A percentile compares a stretch with the other conserved stretches of the same genome.
Conservation (phyloP, 2,329 filamentous ascomycete genomes). For the Hypoxylon sp. region DNA sequence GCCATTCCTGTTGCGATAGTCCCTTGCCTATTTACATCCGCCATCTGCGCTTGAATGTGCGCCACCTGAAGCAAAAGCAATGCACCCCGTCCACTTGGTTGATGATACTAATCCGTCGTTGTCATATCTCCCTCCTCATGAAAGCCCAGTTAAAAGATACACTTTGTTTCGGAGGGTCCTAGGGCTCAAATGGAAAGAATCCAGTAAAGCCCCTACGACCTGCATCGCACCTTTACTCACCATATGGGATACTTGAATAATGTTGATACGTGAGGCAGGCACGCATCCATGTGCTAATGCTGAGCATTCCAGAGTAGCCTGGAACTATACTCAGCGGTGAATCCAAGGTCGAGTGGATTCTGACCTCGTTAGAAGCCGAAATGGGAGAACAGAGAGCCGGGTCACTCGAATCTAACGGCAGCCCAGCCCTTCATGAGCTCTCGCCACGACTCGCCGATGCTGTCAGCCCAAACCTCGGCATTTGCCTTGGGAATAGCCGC, state of each 20-base stretch:
- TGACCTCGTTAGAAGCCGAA: not conserved
- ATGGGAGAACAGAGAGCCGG: not conserved
- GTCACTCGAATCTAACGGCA: constrained; percentile 53
- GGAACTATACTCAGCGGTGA: not conserved
- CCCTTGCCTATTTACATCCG: not conserved
- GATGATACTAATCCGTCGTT: not conserved
- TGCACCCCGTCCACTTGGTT: not conserved
- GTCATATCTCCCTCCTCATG: not conserved
- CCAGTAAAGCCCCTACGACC: not conserved
- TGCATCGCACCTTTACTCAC: not conserved
- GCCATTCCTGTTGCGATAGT: not conserved
- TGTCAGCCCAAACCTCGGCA: constrained; percentile 54
- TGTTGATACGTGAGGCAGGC: no score
- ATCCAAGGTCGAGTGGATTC: not conserved
- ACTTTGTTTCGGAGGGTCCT: not conserved
- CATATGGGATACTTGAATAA: not conserved
- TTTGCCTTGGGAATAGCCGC: constrained; percentile 48
- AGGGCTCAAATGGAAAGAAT: not conserved
- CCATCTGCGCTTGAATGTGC: not conserved
- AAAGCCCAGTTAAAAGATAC: not conserved
- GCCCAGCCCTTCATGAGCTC: constrained; percentile 56
- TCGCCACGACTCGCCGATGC: constrained; percentile 55
- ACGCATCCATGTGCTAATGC: no score
- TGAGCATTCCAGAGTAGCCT: not conserved
- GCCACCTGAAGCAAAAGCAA: not conserved